A percentile compares a stretch with the other conserved stretches of the same genome.
phyloP scores from a whole-genome alignment of 148 eudicot genomes.

The Suaeda aralocaspica region DNA sequence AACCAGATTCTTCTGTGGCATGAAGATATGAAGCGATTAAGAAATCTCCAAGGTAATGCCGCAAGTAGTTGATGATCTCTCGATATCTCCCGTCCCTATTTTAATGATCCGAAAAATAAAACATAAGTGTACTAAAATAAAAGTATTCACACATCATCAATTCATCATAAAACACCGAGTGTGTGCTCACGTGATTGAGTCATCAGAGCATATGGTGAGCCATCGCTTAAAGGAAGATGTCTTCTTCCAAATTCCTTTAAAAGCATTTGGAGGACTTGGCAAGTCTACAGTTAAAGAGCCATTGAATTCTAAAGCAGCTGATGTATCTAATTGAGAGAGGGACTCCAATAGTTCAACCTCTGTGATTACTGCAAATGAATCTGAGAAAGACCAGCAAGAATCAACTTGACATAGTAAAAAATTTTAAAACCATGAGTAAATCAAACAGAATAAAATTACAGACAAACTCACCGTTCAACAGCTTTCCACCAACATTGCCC shows the following conservation, averaged over 20 bases:
- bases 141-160: neutral
- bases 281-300: slow-evolving; percentile 51
- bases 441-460: neutral
- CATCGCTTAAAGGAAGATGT: slow-evolving; percentile 77
- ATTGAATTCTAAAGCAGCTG: slow-evolving; percentile 37
- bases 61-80: slow-evolving; percentile 51
- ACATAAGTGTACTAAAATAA: neutral
- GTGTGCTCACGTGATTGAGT: slow-evolving; percentile 53
- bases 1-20: slow-evolving; percentile 71
- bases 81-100: slow-evolving; percentile 75
- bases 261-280: slow-evolving; percentile 73
- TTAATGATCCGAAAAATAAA: slow-evolving; percentile 15
- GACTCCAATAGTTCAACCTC: slow-evolving; percentile 51
- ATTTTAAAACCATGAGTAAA: neutral
- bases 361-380: slow-evolving; percentile 56
- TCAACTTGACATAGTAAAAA: slow-evolving; percentile 4
- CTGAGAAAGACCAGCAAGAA: slow-evolving; percentile 35
- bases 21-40: slow-evolving; percentile 83
- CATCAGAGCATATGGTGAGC: slow-evolving; percentile 86
- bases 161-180: slow-evolving; percentile 1
- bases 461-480: slow-evolving; percentile 55
- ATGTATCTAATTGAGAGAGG: slow-evolving; percentile 47
- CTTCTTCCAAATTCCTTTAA: slow-evolving; percentile 77
- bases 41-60: slow-evolving; percentile 89
- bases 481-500: slow-evolving; percentile 44